Evolutionary conservation across 352 stramenopile species (phyloP), one percentile per base, ranked within the genome.

Genomic region (Thalassiosira pacifica): DNA sequence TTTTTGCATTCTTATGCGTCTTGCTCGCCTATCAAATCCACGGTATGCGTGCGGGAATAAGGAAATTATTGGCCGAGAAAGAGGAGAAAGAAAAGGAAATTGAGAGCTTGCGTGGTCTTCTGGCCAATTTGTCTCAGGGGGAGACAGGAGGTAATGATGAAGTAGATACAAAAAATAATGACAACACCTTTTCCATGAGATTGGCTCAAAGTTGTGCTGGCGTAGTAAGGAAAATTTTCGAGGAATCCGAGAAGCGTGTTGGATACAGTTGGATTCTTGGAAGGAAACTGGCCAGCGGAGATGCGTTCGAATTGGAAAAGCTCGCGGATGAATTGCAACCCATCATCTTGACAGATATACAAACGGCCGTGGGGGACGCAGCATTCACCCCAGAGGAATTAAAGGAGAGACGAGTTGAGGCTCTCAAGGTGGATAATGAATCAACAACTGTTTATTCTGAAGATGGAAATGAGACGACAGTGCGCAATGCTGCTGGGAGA

Each of bases 1-100:
- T 88, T 31, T 83, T 83, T 67, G 79, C 85, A 27, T 90, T 90
- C 63, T 53, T 82, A 0, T 88, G 82, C 42, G 85, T 90, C 0
- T 19, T 90, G 52, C 60, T 90, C 19, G 85, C 85, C 55, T 81
- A 86, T 80, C 85, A 90, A 53, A 88, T 88, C 52, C 74, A 82
- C 29, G 66, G 60, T 18, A 88, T 88, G 71, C 40, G 80, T 52
- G 27, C 59, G 13, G 79, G 71, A 13, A 80, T 79, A 48, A 68
- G 71, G 48, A 88, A 86, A 67, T 82, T 90, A 24, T 22, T 82
- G 42, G 76, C 40, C 13, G 72, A 71, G 19, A 19, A 55, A 16
- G 67, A 79, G 24, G 71, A 86, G 34, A 85, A 80, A 13, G 48
- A 79, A 5, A 37, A 52, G 2, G 79, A 90, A 24, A 77, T 81